Base-by-base conservation (phyloP, 108 stramenopile species). In the Fragilaria crotonensis region DNA sequence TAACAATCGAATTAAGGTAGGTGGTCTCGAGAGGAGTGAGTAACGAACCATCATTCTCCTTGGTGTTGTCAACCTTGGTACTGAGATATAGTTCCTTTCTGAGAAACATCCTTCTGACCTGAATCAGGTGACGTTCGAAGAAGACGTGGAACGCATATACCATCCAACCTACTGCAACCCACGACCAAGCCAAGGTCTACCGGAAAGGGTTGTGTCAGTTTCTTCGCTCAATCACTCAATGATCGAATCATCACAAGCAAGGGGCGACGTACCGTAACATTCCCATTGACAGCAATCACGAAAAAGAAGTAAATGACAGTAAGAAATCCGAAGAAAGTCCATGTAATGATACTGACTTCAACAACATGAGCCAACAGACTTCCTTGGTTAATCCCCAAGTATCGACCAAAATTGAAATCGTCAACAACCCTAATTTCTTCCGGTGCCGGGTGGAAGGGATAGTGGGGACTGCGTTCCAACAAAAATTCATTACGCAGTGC, bases 381-480 rank as follows among this genome's bases (percentile, higher is more conserved):
- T 18, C 47, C 54, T 31, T 50, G 54, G 32, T 54, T 64, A 33
- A 71, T 26, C 2, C 64, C 28, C 2, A 79, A 59, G 56, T 79
- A 79, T 45, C 54, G 14, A 14, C 64, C 67, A 62, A 71, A 74
- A 49, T 66, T 33, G 46, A 79, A 79, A 46, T 71, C 70, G 17
- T 27, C 21, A 2, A 59, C 17, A 3, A 65, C 59, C 7, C 25
- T 41, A 0, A 67, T 29, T 17, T 59, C 44, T 27, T 46, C 29
- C 5, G 36, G 47, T 7, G 50, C 22, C 25, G 71, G 72, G 2
- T 64, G 22, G 44, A 71, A 73, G 19, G 78, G 78, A 21, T 52
- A 49, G 22, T 63, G 44, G 29, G 59, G 18, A 17, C 27, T 7
- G 5, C 78, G 63, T 30, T 74, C 70, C 28, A 62, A 11, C 1